phyloP scores from a whole-genome alignment of 2,329 filamentous ascomycete genomes.

The Bipolaris zeicola region DNA sequence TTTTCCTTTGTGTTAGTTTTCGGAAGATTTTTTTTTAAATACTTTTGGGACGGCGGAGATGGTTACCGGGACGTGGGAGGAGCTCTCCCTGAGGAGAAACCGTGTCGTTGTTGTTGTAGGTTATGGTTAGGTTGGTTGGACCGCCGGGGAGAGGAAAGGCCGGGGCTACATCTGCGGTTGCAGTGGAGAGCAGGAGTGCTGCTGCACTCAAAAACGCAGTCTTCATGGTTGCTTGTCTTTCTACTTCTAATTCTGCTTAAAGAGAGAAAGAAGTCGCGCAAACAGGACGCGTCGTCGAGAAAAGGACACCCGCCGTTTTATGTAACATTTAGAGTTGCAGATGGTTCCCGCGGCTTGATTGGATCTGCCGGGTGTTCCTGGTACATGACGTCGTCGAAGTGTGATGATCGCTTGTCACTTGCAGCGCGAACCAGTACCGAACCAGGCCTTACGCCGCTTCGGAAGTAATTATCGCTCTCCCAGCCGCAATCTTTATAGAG shows the following conservation, averaged over 20 bases:
- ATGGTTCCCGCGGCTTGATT: background rate
- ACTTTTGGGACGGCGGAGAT: background rate
- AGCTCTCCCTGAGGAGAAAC: slow-evolving; percentile 42
- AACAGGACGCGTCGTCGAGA: no score
- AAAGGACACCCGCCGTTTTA: background rate
- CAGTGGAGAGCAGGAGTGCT: slow-evolving; percentile 20
- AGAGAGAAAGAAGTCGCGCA: background rate
- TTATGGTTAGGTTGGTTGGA: slow-evolving; percentile 26
- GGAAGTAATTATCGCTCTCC: background rate
- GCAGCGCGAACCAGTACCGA: background rate
- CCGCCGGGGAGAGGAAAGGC: slow-evolving; percentile 33
- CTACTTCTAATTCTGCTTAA: background rate
- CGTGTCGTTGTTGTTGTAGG: slow-evolving; percentile 37
- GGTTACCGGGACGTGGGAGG: slow-evolving; percentile 38
- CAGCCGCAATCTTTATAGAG: background rate
- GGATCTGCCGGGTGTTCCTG: background rate
- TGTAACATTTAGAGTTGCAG: background rate
- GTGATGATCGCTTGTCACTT: background rate
- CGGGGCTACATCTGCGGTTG: slow-evolving; percentile 33
- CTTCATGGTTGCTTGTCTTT: slow-evolving; percentile 17
- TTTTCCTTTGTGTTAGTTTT: slow-evolving; percentile 15
- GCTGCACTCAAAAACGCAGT: slow-evolving; percentile 16
- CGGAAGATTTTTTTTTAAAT: background rate
- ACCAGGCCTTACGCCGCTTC: background rate
- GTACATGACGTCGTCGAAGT: background rate